Percentiles rank a stretch among this genome's conserved stretches.
Conservation (phyloP, 768 basidiomycete genomes). For the Lactarius vividus region DNA sequence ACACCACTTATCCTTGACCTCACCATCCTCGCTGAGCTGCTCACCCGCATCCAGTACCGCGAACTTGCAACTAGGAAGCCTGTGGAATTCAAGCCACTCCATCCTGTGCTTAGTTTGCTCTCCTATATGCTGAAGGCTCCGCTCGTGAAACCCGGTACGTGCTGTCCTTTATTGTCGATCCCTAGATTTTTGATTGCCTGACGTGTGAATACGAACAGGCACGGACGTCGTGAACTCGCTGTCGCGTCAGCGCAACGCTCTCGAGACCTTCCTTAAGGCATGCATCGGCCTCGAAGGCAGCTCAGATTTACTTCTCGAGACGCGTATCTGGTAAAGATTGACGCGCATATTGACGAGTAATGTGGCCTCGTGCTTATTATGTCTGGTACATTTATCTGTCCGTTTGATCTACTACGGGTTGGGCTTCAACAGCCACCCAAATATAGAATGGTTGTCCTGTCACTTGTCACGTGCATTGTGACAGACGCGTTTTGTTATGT, state of each 20-base stretch:
- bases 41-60: constrained; percentile 91
- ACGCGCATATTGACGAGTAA: background rate
- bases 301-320: constrained; percentile 82
- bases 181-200: background rate
- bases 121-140: constrained; percentile 98
- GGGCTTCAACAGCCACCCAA: constrained; percentile 17
- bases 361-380: background rate
- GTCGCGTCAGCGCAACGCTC: constrained; percentile 90
- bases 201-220: constrained; percentile 38
- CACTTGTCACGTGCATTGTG: constrained; percentile 22
- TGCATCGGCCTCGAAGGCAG: constrained; percentile 84
- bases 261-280: constrained; percentile 92
- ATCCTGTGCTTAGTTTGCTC: constrained; percentile 88
- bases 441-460: background rate
- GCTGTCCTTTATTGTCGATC: background rate
- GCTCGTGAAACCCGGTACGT: constrained; percentile 84
- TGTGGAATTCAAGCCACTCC: constrained; percentile 75
- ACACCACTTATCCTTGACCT: constrained; percentile 96
- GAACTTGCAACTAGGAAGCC: constrained; percentile 42
- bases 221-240: constrained; percentile 94
- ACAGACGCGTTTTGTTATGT: constrained; percentile 20
- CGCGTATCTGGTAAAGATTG: constrained; percentile 75
- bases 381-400: background rate
- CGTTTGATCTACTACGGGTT: constrained; percentile 1
- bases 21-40: constrained; percentile 87